A percentile compares a stretch with the other conserved stretches of the same genome.
Evolutionary conservation across 305 asterid species (phyloP).

Genomic region (Petunia hybrid): DNA sequence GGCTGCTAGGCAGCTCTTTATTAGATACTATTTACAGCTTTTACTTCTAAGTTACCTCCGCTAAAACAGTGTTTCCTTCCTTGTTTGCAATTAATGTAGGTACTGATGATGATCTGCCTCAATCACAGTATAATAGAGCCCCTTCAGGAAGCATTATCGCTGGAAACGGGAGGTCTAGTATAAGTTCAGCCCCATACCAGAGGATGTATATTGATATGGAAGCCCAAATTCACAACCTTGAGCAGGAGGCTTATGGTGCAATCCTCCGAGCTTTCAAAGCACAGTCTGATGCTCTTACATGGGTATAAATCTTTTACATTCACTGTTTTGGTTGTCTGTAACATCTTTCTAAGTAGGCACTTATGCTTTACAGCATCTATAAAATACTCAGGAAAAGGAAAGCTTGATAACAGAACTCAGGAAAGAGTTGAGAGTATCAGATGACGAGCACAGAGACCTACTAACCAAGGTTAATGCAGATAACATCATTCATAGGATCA

Average conservation of each 20-base stretch:
- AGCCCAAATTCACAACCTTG: conserved; percentile 83
- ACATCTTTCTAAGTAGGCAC: conserved; percentile 21
- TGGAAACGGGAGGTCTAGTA: conserved; percentile 60
- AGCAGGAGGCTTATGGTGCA: conserved; percentile 96
- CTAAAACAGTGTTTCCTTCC: conserved; percentile 15
- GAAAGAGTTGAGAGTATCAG: conserved; percentile 97
- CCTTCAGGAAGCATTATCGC: conserved; percentile 52
- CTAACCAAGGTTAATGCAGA: conserved; percentile 89
- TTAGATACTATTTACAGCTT: not conserved
- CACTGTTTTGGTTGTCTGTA: conserved; percentile 5
- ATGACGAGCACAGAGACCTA: conserved; percentile 91
- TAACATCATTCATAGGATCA: conserved; percentile 81
- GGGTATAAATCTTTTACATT: conserved; percentile 62
- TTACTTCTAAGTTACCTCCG: not conserved
- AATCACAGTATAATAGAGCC: conserved; percentile 53
- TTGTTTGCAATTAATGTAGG: conserved; percentile 47
- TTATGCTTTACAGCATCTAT: conserved; percentile 23
- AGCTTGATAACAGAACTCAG: conserved; percentile 93
- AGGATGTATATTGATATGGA: conserved; percentile 82
- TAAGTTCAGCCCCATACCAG: conserved; percentile 53
- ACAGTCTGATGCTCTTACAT: conserved; percentile 96
- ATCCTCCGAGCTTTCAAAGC: conserved; percentile 96
- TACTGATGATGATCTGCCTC: conserved; percentile 66
- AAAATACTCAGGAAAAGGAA: conserved; percentile 80
- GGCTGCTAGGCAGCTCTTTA: conserved; percentile 14